A percentile compares a stretch with the other conserved stretches of the same genome.
Conservation (phyloP, 192 early-diverging fungal species). For the Umbelopsis vinacea region DNA sequence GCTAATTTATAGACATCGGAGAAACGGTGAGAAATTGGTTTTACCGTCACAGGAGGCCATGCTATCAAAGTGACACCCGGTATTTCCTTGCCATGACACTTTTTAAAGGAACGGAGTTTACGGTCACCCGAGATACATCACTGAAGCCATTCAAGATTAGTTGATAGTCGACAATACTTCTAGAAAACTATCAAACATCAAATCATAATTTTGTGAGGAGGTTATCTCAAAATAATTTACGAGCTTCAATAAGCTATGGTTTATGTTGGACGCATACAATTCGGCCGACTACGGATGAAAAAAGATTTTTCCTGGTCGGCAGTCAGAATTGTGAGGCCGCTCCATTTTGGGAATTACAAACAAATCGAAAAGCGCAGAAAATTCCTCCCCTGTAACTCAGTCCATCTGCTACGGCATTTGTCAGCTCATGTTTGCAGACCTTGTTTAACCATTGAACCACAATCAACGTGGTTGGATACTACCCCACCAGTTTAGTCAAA, state of each 20-base stretch:
- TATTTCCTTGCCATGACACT: no score
- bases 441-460: no score
- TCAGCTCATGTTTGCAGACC: neutral
- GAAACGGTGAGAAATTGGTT: no score
- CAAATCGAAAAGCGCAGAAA: neutral
- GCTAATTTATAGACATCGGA: no score
- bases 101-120: no score
- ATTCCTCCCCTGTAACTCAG: neutral
- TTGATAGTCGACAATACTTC: neutral
- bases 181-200: neutral
- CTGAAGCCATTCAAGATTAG: neutral
- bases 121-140: neutral
- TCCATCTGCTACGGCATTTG: neutral
- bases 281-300: neutral
- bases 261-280: no score
- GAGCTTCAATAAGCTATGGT: no score
- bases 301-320: neutral
- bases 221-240: no score
- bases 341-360: neutral
- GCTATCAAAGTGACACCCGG: no score
- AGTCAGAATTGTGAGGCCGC: neutral
- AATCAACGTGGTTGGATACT: no score
- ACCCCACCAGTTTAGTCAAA: neutral
- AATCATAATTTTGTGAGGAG: neutral
- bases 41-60: no score